Percentiles rank a stretch among this genome's conserved stretches.
Evolutionary conservation across 139 green algal genomes (phyloP).

Genomic region (Tetradesmus obliquus): DNA sequence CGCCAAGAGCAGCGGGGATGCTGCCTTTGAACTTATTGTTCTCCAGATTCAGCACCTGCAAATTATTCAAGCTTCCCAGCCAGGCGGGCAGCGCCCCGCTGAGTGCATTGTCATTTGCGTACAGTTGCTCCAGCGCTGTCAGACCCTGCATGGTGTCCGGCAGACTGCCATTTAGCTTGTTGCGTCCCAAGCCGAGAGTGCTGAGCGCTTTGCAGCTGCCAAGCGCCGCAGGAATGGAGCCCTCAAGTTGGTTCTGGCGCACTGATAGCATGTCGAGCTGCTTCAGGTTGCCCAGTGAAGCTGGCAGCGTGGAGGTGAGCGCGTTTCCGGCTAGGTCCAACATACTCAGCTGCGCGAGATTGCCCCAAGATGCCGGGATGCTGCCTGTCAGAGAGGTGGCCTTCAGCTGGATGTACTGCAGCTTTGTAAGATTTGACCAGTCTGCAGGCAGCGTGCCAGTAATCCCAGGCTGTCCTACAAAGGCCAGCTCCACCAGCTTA

Average conservation of each 20-base stretch:
- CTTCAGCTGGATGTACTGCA: not conserved
- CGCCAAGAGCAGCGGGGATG: not conserved
- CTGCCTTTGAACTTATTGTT: not conserved
- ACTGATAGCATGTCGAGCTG: too few relatives aligned
- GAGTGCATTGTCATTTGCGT: not conserved
- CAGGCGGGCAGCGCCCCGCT: not conserved
- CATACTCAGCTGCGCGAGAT: not conserved
- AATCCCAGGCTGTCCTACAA: not conserved
- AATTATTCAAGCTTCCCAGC: not conserved
- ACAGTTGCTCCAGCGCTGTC: not conserved
- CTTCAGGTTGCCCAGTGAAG: too few relatives aligned
- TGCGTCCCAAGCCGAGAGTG: too few relatives aligned
- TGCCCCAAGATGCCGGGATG: slow-evolving; percentile 9
- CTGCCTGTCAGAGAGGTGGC: not conserved
- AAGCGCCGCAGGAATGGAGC: too few relatives aligned
- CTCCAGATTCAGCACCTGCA: not conserved
- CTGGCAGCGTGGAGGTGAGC: too few relatives aligned
- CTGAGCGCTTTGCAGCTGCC: too few relatives aligned
- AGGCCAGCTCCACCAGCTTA: not conserved
- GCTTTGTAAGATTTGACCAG: not conserved
- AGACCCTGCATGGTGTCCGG: not conserved
- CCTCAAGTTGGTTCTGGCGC: too few relatives aligned
- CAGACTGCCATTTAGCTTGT: not conserved
- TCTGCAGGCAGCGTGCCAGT: not conserved
- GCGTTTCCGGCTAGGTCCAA: not conserved